phyloP scores from a whole-genome alignment of 352 stramenopile genomes.

The Detonula confervacea region DNA sequence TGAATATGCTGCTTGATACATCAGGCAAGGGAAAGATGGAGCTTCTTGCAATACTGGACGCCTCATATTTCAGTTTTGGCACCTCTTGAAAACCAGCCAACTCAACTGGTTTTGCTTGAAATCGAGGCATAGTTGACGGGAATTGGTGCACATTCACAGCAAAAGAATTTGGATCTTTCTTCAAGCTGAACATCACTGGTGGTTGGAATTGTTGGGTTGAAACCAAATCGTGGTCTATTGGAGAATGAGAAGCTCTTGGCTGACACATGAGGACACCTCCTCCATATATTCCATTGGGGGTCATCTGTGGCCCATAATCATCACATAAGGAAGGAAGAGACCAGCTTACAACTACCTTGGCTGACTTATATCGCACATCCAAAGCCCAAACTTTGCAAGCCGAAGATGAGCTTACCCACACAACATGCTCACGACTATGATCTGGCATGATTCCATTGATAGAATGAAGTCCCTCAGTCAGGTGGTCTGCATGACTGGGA shows the following conservation, averaged over 20 bases:
- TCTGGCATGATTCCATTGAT: slow-evolving; percentile 70
- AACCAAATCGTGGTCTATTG: not conserved
- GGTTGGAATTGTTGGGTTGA: not conserved
- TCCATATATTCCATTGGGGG: slow-evolving; percentile 60
- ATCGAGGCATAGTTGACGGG: slow-evolving; percentile 52
- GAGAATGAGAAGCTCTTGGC: slow-evolving; percentile 6
- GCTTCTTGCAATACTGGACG: slow-evolving; percentile 61
- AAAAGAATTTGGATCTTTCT: slow-evolving; percentile 55
- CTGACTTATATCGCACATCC: slow-evolving; percentile 68
- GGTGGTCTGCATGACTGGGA: slow-evolving; percentile 73
- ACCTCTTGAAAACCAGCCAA: slow-evolving; percentile 46
- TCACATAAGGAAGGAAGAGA: slow-evolving; percentile 58
- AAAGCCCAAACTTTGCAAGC: slow-evolving; percentile 77
- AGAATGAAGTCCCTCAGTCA: slow-evolving; percentile 71
- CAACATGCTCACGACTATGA: slow-evolving; percentile 39
- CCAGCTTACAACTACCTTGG: slow-evolving; percentile 63
- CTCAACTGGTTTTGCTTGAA: slow-evolving; percentile 69
- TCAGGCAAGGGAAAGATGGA: slow-evolving; percentile 67
- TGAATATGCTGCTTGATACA: slow-evolving; percentile 56
- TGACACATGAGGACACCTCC: slow-evolving; percentile 54
- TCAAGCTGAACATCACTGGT: slow-evolving; percentile 55
- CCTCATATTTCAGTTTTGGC: slow-evolving; percentile 33
- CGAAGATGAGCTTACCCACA: slow-evolving; percentile 72
- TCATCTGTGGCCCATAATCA: slow-evolving; percentile 42
- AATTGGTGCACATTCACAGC: slow-evolving; percentile 65